phyloP scores from a whole-genome alignment of 345 rosid species.

The Geranium brycei region DNA sequence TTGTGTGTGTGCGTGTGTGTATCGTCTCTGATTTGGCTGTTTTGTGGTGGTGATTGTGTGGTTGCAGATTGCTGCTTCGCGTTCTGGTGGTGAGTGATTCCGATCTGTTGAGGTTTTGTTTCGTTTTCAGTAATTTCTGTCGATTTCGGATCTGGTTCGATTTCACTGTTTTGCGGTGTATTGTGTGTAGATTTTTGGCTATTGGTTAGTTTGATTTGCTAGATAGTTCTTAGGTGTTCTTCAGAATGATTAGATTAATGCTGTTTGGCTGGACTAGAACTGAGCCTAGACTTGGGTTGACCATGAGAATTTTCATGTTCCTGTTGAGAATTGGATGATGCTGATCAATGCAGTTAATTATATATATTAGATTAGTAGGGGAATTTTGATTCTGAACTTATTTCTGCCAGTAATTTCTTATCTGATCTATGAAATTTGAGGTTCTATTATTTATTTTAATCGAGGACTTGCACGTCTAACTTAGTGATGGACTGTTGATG shows the following conservation, averaged over 20 bases:
- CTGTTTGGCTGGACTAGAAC: not conserved
- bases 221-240: not conserved
- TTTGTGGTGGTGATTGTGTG: constrained; percentile 1
- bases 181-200: not conserved
- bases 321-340: not conserved
- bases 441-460: not conserved
- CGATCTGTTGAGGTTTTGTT: constrained; percentile 1
- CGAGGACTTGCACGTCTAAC: not conserved
- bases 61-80: constrained; percentile 78
- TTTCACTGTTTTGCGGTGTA: not conserved
- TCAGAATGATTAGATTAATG: not conserved
- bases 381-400: not conserved
- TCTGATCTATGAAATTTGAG: not conserved
- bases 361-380: not conserved
- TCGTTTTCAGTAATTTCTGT: not conserved
- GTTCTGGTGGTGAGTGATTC: constrained; percentile 57
- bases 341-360: not conserved
- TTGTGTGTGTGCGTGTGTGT: not conserved
- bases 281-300: not conserved
- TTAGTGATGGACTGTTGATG: too few species aligned
- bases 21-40: not conserved
- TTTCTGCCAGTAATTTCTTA: not conserved
- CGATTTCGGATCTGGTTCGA: not conserved
- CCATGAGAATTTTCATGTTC: not conserved
- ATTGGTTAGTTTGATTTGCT: not conserved